Evolutionary conservation across 2,329 filamentous ascomycete genomes (phyloP).

Genomic region (Dactylonectria macrodidyma): DNA sequence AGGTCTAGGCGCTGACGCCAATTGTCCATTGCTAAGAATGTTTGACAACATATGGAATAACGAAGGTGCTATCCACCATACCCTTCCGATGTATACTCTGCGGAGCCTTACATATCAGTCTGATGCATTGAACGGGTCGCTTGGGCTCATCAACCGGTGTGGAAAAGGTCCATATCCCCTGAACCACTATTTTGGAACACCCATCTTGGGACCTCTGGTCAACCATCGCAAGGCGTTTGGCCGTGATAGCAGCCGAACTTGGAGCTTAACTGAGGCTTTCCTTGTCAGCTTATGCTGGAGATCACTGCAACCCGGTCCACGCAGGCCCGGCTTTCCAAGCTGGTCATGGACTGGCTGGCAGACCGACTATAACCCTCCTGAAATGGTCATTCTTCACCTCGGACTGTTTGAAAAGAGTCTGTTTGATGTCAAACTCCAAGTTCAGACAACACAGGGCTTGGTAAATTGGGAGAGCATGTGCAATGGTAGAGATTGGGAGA

Average conservation of each 20-base stretch:
- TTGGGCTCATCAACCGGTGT: constrained; percentile 29
- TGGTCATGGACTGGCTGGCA: constrained; percentile 34
- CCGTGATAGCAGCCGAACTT: constrained; percentile 17
- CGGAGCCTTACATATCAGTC: constrained; percentile 22
- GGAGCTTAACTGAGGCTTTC: constrained; percentile 27
- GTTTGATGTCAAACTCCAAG: not conserved
- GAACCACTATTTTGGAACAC: constrained; percentile 31
- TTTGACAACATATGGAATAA: constrained; percentile 25
- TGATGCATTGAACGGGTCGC: constrained; percentile 20
- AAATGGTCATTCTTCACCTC: not conserved
- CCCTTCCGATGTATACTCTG: constrained; percentile 10
- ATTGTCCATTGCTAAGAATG: constrained; percentile 24
- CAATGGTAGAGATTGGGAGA: constrained; percentile 19
- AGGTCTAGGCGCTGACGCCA: constrained; percentile 7
- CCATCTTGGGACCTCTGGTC: constrained; percentile 23
- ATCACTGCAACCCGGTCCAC: constrained; percentile 4
- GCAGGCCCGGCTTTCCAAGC: constrained; percentile 19
- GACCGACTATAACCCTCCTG: constrained; percentile 15
- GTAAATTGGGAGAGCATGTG: constrained; percentile 24
- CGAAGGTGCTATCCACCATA: constrained; percentile 18
- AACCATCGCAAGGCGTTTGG: constrained; percentile 22
- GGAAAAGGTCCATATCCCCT: constrained; percentile 25
- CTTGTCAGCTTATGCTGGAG: constrained; percentile 25
- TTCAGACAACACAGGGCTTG: constrained; percentile 1
- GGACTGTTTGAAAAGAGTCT: constrained; percentile 1